Conservation (phyloP, 805 yeast genomes). For the Ogataea paraovalis region DNA sequence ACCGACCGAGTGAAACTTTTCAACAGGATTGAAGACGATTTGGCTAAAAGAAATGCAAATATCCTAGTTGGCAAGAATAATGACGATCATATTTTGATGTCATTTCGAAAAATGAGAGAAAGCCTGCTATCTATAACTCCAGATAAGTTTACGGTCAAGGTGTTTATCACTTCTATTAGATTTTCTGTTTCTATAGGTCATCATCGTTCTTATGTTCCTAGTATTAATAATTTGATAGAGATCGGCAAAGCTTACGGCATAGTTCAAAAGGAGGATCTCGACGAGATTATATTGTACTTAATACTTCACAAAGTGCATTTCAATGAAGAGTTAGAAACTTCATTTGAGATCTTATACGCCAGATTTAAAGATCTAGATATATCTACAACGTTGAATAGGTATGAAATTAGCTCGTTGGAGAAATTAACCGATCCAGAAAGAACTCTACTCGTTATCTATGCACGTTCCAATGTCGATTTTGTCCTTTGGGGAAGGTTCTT, state of each 20-base stretch:
- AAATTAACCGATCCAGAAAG: neutral
- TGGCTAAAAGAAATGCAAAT: conserved; percentile 6
- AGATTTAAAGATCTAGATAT: conserved; percentile 6
- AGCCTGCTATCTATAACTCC: conserved; percentile 41
- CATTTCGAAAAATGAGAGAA: conserved; percentile 51
- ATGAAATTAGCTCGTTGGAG: neutral
- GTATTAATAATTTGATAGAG: conserved; percentile 40
- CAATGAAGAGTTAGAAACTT: conserved; percentile 30
- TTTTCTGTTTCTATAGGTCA: conserved; percentile 43
- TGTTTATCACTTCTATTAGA: conserved; percentile 45
- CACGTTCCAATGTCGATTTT: conserved; percentile 33
- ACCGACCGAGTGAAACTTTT: conserved; percentile 40
- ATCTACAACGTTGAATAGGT: neutral
- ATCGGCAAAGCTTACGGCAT: conserved; percentile 16
- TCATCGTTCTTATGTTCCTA: conserved; percentile 52
- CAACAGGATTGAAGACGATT: conserved; percentile 31
- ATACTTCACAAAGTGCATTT: conserved; percentile 45
- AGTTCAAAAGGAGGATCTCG: conserved; percentile 31
- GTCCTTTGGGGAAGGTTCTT: conserved; percentile 29
- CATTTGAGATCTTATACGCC: conserved; percentile 26
- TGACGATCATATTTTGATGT: conserved; percentile 33
- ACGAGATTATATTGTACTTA: conserved; percentile 39
- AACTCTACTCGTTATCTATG: conserved; percentile 9
- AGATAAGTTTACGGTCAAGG: conserved; percentile 36
- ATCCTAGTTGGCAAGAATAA: neutral